Evolutionary conservation across 1,284 basidiomycete genomes (phyloP).

Genomic region (Golubevia sp.): DNA sequence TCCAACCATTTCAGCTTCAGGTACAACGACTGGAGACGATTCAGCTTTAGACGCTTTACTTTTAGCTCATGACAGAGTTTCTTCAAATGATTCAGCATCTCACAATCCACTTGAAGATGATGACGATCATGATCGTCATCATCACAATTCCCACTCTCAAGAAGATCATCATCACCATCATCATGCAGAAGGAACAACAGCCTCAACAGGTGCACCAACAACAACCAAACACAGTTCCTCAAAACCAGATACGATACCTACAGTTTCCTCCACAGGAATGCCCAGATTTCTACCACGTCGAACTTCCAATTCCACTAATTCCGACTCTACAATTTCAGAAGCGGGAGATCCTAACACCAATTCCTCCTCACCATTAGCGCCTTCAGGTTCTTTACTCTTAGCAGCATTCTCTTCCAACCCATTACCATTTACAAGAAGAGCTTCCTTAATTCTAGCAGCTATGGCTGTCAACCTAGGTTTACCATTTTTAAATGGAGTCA

Average conservation of each 20-base stretch:
- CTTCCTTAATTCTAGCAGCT: conserved; percentile 31
- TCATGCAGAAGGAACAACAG: neutral
- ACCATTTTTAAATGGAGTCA: conserved; percentile 58
- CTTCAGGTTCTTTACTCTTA: conserved; percentile 48
- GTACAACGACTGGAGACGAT: neutral
- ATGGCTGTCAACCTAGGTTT: conserved; percentile 55
- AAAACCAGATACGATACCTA: conserved; percentile 23
- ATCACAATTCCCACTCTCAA: too few relatives aligned
- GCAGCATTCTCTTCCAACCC: conserved; percentile 39
- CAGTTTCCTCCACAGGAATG: conserved; percentile 43
- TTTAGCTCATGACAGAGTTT: neutral
- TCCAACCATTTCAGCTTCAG: neutral
- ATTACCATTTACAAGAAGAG: conserved; percentile 12
- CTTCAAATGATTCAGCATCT: neutral
- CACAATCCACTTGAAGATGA: neutral
- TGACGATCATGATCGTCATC: conserved; percentile 2
- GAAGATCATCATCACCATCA: conserved; percentile 9
- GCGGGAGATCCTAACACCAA: conserved; percentile 6
- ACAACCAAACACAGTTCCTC: conserved; percentile 23
- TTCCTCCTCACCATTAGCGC: conserved; percentile 11
- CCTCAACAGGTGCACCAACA: neutral
- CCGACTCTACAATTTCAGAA: conserved; percentile 5
- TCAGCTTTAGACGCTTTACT: neutral
- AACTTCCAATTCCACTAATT: conserved; percentile 14
- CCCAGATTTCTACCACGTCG: conserved; percentile 32